Conservation (phyloP, 2,329 filamentous ascomycete species). For the Colletotrichum liriopes region DNA sequence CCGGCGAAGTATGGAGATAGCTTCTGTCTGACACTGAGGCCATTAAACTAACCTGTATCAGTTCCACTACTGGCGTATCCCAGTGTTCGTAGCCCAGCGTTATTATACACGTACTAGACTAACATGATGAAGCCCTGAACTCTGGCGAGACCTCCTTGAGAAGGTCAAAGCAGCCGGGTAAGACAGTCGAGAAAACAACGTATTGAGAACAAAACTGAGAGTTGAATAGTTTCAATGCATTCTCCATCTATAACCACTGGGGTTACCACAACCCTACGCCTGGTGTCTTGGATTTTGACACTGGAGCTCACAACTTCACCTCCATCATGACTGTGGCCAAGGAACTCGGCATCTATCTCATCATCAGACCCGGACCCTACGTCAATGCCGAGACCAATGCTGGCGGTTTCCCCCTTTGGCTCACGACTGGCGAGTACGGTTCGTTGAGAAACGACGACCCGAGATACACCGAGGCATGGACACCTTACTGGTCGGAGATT, state of each 20-base stretch:
- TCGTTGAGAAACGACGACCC: constrained; percentile 66
- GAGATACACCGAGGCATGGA: constrained; percentile 68
- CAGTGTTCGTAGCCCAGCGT: constrained; percentile 51
- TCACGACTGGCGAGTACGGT: constrained; percentile 73
- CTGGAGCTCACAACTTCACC: constrained; percentile 62
- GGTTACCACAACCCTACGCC: constrained; percentile 57
- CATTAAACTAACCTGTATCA: constrained; percentile 40
- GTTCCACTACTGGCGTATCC: constrained; percentile 61
- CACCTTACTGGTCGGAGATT: constrained; percentile 67
- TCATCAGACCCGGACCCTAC: constrained; percentile 72
- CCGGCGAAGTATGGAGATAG: constrained; percentile 53
- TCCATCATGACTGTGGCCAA: constrained; percentile 63
- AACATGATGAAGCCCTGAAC: constrained; percentile 47
- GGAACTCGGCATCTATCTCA: constrained; percentile 58
- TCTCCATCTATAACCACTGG: constrained; percentile 61
- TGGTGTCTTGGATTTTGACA: constrained; percentile 55
- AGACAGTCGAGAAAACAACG: neutral
- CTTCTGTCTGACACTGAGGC: neutral
- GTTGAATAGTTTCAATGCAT: constrained; percentile 56
- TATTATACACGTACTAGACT: neutral
- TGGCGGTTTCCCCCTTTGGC: constrained; percentile 75
- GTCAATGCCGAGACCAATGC: constrained; percentile 76
- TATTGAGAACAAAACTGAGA: neutral
- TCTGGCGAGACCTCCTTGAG: constrained; percentile 60
- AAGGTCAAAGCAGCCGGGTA: constrained; percentile 60